Evolutionary conservation across 495 filamentous ascomycete species (phyloP).

Genomic region (Podospora tetraspora): DNA sequence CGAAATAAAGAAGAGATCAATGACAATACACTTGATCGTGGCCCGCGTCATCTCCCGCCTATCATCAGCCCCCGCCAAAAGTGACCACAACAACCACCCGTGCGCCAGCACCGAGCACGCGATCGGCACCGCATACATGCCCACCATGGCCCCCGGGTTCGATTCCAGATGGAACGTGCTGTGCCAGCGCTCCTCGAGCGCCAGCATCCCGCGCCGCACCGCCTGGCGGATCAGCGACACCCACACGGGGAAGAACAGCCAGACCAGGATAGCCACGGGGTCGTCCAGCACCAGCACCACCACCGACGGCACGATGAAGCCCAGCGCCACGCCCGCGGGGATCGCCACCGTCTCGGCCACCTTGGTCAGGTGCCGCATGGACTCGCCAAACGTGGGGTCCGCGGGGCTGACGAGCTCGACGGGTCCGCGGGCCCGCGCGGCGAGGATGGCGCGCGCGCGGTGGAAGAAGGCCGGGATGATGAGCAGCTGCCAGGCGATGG

Average conservation of each 20-base stretch:
- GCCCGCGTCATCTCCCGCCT: constrained; percentile 37
- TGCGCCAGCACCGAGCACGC: constrained; percentile 31
- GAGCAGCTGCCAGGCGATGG: constrained; percentile 38
- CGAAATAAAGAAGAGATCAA: constrained; percentile 31
- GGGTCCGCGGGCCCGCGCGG: constrained; percentile 13
- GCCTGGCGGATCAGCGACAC: constrained; percentile 30
- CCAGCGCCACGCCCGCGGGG: constrained; percentile 35
- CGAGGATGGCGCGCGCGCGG: constrained; percentile 25
- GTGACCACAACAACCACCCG: constrained; percentile 25
- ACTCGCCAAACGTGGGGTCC: constrained; percentile 26
- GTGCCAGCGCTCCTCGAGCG: constrained; percentile 13
- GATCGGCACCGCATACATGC: constrained; percentile 35
- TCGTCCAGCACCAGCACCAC: constrained; percentile 76
- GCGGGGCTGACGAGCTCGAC: constrained; percentile 10
- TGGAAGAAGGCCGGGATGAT: constrained; percentile 40
- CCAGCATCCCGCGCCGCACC: constrained; percentile 19
- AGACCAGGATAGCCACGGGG: constrained; percentile 58
- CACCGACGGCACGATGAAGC: constrained; percentile 32
- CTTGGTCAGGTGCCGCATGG: constrained; percentile 31
- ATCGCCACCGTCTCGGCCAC: constrained; percentile 35
- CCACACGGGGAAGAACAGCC: constrained; percentile 41
- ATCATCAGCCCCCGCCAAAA: constrained; percentile 29
- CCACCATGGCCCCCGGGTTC: constrained; percentile 18
- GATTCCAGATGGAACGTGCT: constrained; percentile 32
- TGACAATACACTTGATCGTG: constrained; percentile 31